Percentiles rank a stretch among this genome's conserved stretches.
Conservation (phyloP, 768 basidiomycete species). For the Pluteus cervinus region DNA sequence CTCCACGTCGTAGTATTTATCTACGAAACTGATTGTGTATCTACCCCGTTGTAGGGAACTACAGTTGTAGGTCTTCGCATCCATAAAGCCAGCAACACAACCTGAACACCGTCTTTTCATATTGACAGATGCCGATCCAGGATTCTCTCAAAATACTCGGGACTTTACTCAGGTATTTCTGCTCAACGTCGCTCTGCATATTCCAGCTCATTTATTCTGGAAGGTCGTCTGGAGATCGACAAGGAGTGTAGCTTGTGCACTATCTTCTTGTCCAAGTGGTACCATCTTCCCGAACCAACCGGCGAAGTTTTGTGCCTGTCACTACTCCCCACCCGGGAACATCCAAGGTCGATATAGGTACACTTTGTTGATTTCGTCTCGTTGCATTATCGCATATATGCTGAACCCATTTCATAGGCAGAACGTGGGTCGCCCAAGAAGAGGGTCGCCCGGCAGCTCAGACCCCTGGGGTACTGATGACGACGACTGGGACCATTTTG, state of each 20-base stretch:
- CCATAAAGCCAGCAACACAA: too few relatives aligned
- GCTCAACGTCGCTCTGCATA: too few relatives aligned
- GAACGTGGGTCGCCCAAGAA: too few relatives aligned
- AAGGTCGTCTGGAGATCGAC: slow-evolving; percentile 48
- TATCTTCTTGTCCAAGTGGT: slow-evolving; percentile 27
- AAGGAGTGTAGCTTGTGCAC: slow-evolving; percentile 41
- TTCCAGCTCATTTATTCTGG: too few relatives aligned
- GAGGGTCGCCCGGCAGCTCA: too few relatives aligned
- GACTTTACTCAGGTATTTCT: slow-evolving; percentile 21
- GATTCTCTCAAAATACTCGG: slow-evolving; percentile 15
- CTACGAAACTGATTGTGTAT: not conserved
- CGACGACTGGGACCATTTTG: too few relatives aligned
- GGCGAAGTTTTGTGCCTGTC: slow-evolving; percentile 16
- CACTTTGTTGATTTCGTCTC: not conserved
- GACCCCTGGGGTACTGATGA: too few relatives aligned
- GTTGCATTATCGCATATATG: not conserved
- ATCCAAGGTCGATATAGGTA: slow-evolving; percentile 6
- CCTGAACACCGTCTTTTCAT: too few relatives aligned
- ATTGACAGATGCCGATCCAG: slow-evolving; percentile 17
- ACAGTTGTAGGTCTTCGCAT: too few relatives aligned
- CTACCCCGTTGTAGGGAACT: not conserved
- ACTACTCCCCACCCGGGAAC: slow-evolving; percentile 19
- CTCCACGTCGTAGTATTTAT: too few relatives aligned
- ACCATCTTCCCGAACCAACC: slow-evolving; percentile 15
- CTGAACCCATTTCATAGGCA: too few relatives aligned